Conservation (phyloP, 2,329 filamentous ascomycete genomes). For the Penicillium occitanis region DNA sequence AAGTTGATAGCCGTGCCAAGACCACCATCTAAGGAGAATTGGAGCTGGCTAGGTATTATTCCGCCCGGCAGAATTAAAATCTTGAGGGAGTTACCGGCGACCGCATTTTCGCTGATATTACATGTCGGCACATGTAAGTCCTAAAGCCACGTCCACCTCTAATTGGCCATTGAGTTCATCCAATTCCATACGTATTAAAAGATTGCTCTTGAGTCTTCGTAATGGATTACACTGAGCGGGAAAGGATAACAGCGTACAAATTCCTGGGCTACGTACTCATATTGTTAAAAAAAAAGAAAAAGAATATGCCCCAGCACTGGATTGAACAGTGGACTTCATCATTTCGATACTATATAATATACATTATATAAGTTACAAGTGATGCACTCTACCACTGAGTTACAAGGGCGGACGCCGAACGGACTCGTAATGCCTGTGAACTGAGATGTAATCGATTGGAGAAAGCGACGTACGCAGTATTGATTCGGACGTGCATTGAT, state of each 20-base stretch:
- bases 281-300: background rate
- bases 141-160: background rate
- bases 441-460: no score
- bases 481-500: background rate
- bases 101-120: background rate
- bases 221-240: no score
- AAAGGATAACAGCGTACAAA: no score
- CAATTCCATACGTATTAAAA: background rate
- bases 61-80: conserved; percentile 21
- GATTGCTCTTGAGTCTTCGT: no score
- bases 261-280: no score
- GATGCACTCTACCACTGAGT: no score
- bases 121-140: background rate
- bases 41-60: background rate
- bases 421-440: no score
- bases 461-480: no score
- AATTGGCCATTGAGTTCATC: background rate
- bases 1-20: conserved; percentile 9
- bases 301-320: background rate
- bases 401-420: no score
- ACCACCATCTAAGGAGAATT: background rate
- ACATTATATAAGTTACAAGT: no score
- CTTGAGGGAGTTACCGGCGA: background rate
- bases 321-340: background rate
- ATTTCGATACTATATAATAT: background rate